Evolutionary conservation across 1,284 basidiomycete species (phyloP).

Genomic region (Inonotus hispidus): DNA sequence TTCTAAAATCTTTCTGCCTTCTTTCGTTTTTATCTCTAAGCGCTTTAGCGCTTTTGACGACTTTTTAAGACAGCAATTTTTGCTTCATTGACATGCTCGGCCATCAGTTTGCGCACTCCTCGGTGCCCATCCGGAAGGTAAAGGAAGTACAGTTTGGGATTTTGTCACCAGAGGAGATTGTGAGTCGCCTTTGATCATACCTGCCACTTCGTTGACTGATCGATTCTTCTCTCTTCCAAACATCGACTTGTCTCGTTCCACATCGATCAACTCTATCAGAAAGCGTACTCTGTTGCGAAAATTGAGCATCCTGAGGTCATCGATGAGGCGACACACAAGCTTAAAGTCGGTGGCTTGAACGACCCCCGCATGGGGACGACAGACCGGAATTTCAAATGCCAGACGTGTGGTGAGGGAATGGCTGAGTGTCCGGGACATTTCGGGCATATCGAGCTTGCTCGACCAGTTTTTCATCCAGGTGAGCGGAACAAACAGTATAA

Average conservation of each 20-base stretch:
- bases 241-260: background rate
- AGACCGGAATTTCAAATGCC: conserved; percentile 99
- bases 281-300: conserved; percentile 97
- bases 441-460: conserved; percentile 95
- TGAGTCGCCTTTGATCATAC: conserved; percentile 40
- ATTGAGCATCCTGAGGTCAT: conserved; percentile 98
- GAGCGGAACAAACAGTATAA: conserved; percentile 27
- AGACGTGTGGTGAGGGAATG: conserved; percentile 99
- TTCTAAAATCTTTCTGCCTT: background rate
- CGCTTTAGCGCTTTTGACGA: background rate
- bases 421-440: conserved; percentile 98
- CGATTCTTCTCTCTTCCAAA: background rate
- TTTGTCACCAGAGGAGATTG: conserved; percentile 99
- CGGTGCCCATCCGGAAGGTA: conserved; percentile 90
- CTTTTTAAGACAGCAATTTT: conserved; percentile 3
- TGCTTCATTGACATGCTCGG: conserved; percentile 54
- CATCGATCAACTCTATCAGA: conserved; percentile 43
- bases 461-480: conserved; percentile 97
- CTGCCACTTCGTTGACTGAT: background rate
- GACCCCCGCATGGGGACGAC: conserved; percentile 98
- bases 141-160: conserved; percentile 99
- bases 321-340: conserved; percentile 88
- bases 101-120: conserved; percentile 86
- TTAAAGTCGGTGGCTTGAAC: conserved; percentile 91
- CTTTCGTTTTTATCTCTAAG: conserved; percentile 4